These are phyloP conservation scores for Ophiostoma angusticollis DNA, from an alignment of 2,329 filamentous ascomycete species.

Conservation along the genomic window DNA sequence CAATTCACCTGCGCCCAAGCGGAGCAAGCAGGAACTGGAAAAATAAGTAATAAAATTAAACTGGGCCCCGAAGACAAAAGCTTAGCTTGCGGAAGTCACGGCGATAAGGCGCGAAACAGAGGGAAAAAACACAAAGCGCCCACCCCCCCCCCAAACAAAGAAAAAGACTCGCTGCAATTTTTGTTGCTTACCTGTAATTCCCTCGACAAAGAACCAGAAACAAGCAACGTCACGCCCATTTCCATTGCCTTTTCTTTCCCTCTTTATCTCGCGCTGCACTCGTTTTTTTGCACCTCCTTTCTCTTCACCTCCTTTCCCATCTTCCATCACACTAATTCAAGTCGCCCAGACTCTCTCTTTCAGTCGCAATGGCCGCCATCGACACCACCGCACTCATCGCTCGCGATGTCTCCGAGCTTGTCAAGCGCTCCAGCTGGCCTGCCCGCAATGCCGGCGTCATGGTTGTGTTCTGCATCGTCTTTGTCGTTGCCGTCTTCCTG, in stretches of 20 bases:
- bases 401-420: constrained; percentile 28
- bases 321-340: constrained; percentile 4
- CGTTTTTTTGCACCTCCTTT: background rate
- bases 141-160: constrained; percentile 5
- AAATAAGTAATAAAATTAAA: constrained; percentile 5
- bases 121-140: constrained; percentile 3
- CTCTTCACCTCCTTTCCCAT: background rate
- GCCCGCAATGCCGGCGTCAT: constrained; percentile 44
- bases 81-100: constrained; percentile 14
- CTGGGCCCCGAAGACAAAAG: constrained; percentile 8
- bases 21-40: background rate
- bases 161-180: constrained; percentile 9
- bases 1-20: constrained; percentile 4
- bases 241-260: background rate
- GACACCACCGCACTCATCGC: constrained; percentile 18
- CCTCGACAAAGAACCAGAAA: constrained; percentile 2
- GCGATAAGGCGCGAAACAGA: constrained; percentile 13
- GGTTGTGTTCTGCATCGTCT: constrained; percentile 49
- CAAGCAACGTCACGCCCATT: constrained; percentile 6
- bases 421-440: constrained; percentile 48
- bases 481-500: constrained; percentile 39
- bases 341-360: too few relatives aligned
- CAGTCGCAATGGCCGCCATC: constrained; percentile 24
- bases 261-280: background rate
- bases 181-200: constrained; percentile 4